Conservation (phyloP, 257 asterid genomes). For the Handroanthus guayacan region DNA sequence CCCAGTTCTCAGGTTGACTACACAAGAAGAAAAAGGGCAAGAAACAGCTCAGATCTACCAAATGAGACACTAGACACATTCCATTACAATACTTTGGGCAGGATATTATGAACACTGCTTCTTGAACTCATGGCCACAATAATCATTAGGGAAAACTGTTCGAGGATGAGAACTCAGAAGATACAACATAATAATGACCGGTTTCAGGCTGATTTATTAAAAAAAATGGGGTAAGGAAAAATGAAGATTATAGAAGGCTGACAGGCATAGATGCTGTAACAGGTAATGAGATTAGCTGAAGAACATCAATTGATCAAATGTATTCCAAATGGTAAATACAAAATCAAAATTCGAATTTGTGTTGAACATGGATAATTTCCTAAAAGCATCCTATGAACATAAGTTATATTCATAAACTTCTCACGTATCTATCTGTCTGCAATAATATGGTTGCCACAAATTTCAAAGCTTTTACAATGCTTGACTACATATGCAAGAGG, state of each 20-base stretch:
- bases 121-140: constrained; percentile 1
- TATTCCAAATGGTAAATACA: not conserved
- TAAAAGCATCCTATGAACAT: not conserved
- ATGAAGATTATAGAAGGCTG: not conserved
- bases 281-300: not conserved
- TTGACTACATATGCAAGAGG: not conserved
- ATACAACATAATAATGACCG: not conserved
- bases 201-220: not conserved
- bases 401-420: not conserved
- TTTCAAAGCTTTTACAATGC: not conserved
- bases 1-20: not conserved
- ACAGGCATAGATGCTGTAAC: not conserved
- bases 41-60: not conserved
- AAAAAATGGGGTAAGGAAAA: too few relatives aligned
- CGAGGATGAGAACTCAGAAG: not conserved
- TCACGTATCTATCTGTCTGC: not conserved
- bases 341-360: not conserved
- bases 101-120: not conserved
- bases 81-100: constrained; percentile 5
- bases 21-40: not conserved
- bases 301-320: not conserved
- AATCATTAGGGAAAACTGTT: not conserved
- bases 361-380: not conserved
- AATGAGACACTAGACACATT: not conserved
- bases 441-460: not conserved